Evolutionary conservation across 164 flowering plant species (phyloP), one percentile per base, ranked within the genome.

Genomic region (Aristolochia fimbriata): DNA sequence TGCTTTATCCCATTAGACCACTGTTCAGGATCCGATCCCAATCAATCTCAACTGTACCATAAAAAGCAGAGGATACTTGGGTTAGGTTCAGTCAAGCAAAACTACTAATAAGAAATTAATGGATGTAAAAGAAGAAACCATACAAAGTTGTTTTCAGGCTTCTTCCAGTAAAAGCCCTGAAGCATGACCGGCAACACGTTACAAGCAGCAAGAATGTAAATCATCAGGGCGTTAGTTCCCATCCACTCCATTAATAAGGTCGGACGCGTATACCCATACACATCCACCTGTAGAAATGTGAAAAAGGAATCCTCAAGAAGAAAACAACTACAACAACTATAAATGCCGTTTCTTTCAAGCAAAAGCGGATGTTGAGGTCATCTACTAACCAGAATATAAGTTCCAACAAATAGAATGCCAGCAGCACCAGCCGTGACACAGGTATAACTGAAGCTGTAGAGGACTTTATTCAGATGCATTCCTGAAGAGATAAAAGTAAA

Each of bases 141-240:
- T 46, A 87, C 88, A 65, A 84, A 68, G 74, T 83, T 85, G 70
- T 87, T 83, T 50, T 62, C 59, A 47, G 95, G 91, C 16, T 66
- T 62, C 62, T 57, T 75, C 95, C 88, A 87, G 65, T 87, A 87
- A 61, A 87, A 78, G 46, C 95, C 95, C 46, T 79, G 86, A 15
- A 83, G 56, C 46, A 80, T 1, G 55, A 85, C 21, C 0, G 87
- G 87, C 58, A 83, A 22, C 45, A 85, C 7, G 54, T 85, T 87
- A 78, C 87, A 81, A 7, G 91, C 85, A 55, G 70, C 81, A 52
- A 88, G 76, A 61, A 78, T 55, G 59, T 67, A 88, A 25, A 88
- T 82, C 68, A 74, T 63, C 74, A 85, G 66, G 0, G 96, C 83
- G 70, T 88, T 75, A 79, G 57, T 78, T 48, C 96, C 96, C 77